Evolutionary conservation across 345 rosid genomes (phyloP).

Genomic region (Brassica incana): DNA sequence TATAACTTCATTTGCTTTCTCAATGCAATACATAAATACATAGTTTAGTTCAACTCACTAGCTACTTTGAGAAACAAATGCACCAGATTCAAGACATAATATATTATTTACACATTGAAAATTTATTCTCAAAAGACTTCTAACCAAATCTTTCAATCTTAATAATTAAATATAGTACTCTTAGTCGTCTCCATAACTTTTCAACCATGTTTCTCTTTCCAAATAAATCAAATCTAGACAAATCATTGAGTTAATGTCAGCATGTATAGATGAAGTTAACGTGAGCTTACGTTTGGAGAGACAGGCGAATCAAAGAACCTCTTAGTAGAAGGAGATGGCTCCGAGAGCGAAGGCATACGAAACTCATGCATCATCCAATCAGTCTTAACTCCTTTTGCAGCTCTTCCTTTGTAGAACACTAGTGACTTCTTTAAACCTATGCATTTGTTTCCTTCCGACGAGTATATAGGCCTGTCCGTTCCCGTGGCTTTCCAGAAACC

Average conservation of each 20-base stretch:
- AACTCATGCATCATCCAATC: conserved; percentile 99
- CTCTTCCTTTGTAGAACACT: conserved; percentile 87
- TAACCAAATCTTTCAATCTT: conserved; percentile 12
- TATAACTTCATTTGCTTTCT: background rate
- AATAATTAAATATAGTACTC: background rate
- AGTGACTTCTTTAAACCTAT: conserved; percentile 92
- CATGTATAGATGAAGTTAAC: background rate
- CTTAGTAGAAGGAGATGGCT: conserved; percentile 44
- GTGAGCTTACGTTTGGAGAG: conserved; percentile 59
- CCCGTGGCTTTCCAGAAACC: conserved; percentile 98
- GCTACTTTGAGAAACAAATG: background rate
- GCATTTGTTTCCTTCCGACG: conserved; percentile 70
- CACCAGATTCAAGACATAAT: conserved; percentile 6
- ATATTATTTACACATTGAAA: background rate
- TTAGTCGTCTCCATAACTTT: background rate
- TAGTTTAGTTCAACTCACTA: background rate
- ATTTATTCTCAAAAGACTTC: background rate
- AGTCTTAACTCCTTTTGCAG: conserved; percentile 86
- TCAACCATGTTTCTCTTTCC: background rate
- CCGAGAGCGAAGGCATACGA: conserved; percentile 70
- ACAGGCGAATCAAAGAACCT: conserved; percentile 51
- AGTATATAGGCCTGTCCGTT: conserved; percentile 86
- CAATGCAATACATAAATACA: background rate
- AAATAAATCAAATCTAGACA: background rate
- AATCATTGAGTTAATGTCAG: background rate